These are phyloP conservation scores for Fagopyrum esculentum DNA, from an alignment of 148 eudicot species.

Conservation along the genomic window DNA sequence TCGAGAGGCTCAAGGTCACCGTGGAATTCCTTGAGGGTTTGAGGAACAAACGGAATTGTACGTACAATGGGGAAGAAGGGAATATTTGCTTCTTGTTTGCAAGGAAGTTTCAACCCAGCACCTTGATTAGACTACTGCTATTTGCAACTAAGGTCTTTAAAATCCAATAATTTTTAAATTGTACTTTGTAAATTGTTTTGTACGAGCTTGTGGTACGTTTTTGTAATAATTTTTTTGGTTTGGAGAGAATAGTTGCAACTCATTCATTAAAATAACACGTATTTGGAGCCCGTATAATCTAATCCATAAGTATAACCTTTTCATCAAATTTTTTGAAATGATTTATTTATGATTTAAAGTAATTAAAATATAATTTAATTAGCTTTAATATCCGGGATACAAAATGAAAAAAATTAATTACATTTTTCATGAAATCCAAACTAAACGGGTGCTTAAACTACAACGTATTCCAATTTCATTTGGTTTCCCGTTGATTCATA, in stretches of 20 bases:
- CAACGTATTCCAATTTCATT: too few species aligned
- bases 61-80: conserved; percentile 30
- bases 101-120: conserved; percentile 39
- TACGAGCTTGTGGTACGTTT: not conserved
- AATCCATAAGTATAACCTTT: too few species aligned
- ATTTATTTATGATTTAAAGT: too few species aligned
- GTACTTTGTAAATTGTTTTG: not conserved
- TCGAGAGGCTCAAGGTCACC: conserved; percentile 19
- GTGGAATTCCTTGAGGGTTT: conserved; percentile 22
- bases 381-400: too few species aligned
- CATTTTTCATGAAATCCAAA: too few species aligned
- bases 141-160: conserved; percentile 30
- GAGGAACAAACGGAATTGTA: conserved; percentile 26
- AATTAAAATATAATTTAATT: too few species aligned
- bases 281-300: too few species aligned
- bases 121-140: conserved; percentile 29
- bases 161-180: conserved; percentile 16
- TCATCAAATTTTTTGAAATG: too few species aligned
- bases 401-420: too few species aligned
- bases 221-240: not conserved
- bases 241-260: not conserved
- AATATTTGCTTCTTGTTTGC: conserved; percentile 41
- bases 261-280: not conserved
- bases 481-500: too few species aligned
- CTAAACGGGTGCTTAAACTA: too few species aligned